Evolutionary conservation across 2,329 filamentous ascomycete genomes (phyloP).

Genomic region (Gaeumannomyces tritici): DNA sequence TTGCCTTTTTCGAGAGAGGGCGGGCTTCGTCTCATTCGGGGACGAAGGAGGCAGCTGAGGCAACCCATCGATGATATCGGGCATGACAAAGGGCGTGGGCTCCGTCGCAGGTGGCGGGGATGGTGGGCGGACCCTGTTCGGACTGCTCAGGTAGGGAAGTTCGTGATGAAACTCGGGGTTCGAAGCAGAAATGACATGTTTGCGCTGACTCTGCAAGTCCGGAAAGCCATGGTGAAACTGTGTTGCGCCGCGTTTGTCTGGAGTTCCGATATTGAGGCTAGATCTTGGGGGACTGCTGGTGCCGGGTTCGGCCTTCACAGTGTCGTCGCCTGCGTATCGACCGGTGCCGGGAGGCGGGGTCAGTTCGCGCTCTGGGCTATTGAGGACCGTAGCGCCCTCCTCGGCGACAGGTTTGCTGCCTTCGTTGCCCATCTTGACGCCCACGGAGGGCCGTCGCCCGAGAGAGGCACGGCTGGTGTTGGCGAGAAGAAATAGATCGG

Average conservation of each 20-base stretch:
- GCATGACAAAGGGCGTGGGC: neutral
- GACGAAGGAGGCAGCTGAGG: neutral
- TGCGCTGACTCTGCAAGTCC: neutral
- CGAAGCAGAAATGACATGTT: neutral
- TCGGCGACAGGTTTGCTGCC: neutral
- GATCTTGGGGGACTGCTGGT: neutral
- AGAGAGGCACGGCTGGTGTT: neutral
- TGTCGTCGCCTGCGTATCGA: neutral
- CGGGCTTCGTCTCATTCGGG: neutral
- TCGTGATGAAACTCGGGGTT: neutral
- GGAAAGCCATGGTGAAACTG: neutral
- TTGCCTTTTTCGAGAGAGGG: neutral
- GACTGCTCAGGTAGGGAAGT: conserved; percentile 1
- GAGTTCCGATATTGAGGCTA: neutral
- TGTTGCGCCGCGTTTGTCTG: neutral
- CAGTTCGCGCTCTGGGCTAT: neutral
- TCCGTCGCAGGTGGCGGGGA: conserved; percentile 1
- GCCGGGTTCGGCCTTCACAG: neutral
- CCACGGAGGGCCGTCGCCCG: neutral
- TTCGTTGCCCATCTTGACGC: conserved; percentile 1
- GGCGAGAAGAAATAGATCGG: neutral
- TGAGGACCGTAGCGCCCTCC: neutral
- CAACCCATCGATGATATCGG: neutral
- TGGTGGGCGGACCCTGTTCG: conserved; percentile 3
- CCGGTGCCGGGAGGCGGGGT: conserved; percentile 4